phyloP scores from a whole-genome alignment of 1,284 basidiomycete genomes.

The Puccinia polysora region DNA sequence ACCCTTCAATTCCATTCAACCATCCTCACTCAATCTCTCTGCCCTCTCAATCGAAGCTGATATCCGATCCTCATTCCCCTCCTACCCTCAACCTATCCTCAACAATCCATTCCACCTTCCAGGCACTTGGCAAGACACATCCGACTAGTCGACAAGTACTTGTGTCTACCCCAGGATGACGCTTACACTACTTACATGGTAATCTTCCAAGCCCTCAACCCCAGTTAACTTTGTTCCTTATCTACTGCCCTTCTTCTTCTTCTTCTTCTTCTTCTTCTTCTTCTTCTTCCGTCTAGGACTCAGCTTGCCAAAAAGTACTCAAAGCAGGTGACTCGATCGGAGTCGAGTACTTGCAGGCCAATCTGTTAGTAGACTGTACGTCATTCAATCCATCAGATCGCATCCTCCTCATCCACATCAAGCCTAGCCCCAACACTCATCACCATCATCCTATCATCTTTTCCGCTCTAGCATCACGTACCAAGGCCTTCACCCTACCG shows the following conservation, averaged over 20 bases:
- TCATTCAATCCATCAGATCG: too few relatives aligned
- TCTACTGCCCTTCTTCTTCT: not conserved
- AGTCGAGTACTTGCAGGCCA: conserved; percentile 47
- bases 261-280: not conserved
- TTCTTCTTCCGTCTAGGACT: conserved; percentile 25
- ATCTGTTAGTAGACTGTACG: conserved; percentile 42
- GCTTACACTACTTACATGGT: conserved; percentile 44
- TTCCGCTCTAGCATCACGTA: conserved; percentile 21
- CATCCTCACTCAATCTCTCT: not conserved
- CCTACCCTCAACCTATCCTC: not conserved
- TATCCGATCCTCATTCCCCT: too few relatives aligned
- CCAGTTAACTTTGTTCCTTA: not conserved
- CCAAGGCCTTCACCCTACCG: conserved; percentile 39
- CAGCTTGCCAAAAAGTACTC: conserved; percentile 44
- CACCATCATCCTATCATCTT: not conserved
- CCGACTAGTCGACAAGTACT: conserved; percentile 43
- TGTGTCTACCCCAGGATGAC: conserved; percentile 44
- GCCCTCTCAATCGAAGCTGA: not conserved
- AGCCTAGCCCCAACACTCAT: too few relatives aligned
- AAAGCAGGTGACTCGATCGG: conserved; percentile 43
- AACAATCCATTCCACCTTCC: too few relatives aligned
- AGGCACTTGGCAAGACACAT: conserved; percentile 42
- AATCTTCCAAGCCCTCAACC: not conserved
- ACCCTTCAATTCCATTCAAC: not conserved
- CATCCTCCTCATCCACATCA: too few relatives aligned